Conservation (phyloP, 345 rosid genomes). For the Psidium friedrichsthalianum region DNA sequence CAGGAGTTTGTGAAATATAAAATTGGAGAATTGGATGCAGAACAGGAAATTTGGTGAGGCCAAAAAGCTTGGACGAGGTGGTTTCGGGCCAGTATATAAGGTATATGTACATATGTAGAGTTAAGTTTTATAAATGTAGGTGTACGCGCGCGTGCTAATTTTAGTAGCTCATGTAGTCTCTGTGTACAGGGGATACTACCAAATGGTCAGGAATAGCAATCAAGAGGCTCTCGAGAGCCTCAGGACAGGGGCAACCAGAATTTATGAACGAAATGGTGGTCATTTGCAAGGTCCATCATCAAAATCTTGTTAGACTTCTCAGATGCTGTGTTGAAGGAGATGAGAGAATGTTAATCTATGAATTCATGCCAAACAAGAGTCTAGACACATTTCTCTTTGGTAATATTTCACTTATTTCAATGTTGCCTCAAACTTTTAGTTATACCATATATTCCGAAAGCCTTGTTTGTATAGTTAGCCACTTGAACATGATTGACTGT, state of each 20-base stretch:
- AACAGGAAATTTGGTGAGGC: too few species aligned
- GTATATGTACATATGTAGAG: too few species aligned
- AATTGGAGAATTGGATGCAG: too few species aligned
- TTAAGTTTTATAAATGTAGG: too few species aligned
- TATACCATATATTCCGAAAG: not conserved
- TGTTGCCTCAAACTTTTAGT: not conserved
- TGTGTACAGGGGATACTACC: too few species aligned
- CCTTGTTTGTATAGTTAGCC: not conserved
- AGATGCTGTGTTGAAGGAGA: slow-evolving; percentile 22
- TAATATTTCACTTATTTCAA: not conserved
- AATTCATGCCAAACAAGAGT: slow-evolving; percentile 28
- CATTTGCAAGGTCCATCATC: slow-evolving; percentile 26
- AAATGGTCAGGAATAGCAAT: too few species aligned
- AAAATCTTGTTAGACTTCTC: slow-evolving; percentile 18
- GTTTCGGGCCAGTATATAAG: too few species aligned
- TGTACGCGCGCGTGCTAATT: too few species aligned
- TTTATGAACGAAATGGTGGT: slow-evolving; percentile 26
- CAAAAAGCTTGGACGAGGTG: too few species aligned
- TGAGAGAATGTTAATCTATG: slow-evolving; percentile 23
- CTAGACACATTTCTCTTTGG: slow-evolving; percentile 19
- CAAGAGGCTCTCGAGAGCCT: slow-evolving; percentile 15
- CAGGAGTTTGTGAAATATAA: too few species aligned
- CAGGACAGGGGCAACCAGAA: slow-evolving; percentile 27
- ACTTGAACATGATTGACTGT: not conserved
- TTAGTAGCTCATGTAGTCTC: too few species aligned